Conservation (phyloP, 352 stramenopile species). For the Phytophthora colocasiae region DNA sequence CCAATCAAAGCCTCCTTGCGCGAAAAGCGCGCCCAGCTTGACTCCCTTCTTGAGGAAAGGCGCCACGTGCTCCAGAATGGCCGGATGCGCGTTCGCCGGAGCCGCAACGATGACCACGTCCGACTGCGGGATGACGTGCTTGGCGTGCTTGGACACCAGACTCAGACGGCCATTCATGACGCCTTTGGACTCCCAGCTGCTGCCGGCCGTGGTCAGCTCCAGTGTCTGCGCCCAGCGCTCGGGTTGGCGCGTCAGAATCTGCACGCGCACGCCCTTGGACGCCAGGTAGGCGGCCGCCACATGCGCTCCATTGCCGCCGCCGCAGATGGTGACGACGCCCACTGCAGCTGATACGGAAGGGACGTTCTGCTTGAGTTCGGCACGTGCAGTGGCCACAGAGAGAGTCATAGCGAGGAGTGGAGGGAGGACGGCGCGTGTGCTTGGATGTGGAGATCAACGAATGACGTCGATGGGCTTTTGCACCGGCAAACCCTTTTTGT, state of each 20-base stretch:
- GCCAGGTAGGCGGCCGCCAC: conserved; percentile 91
- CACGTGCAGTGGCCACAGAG: conserved; percentile 75
- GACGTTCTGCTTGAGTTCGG: conserved; percentile 65
- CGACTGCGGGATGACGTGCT: conserved; percentile 86
- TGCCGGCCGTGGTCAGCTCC: conserved; percentile 83
- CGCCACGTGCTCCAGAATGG: conserved; percentile 78
- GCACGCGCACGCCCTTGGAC: conserved; percentile 82
- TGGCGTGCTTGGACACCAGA: conserved; percentile 83
- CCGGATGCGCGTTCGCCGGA: conserved; percentile 88
- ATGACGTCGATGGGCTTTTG: conserved; percentile 19
- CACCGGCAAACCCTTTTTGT: conserved; percentile 19
- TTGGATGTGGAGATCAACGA: conserved; percentile 32
- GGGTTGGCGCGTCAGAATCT: conserved; percentile 85
- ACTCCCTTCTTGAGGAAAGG: conserved; percentile 89
- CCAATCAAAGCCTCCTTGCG: conserved; percentile 94
- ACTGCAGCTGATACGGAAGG: conserved; percentile 38
- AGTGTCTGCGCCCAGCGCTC: conserved; percentile 82
- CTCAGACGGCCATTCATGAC: conserved; percentile 74
- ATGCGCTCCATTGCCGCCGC: conserved; percentile 92
- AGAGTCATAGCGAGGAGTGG: conserved; percentile 62
- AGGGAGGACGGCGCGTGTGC: conserved; percentile 22
- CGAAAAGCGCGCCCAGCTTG: conserved; percentile 89
- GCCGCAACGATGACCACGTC: conserved; percentile 92
- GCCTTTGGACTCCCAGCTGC: conserved; percentile 87
- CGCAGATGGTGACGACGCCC: conserved; percentile 90